Conservation (phyloP, 495 filamentous ascomycete species). For the Penicillium maclennaniae region DNA sequence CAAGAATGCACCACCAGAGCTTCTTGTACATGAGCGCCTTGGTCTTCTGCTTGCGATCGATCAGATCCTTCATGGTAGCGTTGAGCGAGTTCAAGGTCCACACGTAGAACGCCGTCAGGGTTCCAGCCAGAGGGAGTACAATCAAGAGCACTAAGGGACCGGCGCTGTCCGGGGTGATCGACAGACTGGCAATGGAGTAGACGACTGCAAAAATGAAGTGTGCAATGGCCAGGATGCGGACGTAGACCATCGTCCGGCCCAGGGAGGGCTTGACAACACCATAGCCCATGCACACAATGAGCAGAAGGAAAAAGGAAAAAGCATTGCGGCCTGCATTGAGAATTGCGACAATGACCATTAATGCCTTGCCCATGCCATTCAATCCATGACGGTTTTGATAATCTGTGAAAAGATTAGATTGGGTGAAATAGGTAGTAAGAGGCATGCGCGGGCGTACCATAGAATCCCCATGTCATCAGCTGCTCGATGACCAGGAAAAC, state of each 20-base stretch:
- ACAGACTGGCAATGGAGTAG: constrained; percentile 84
- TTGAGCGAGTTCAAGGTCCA: constrained; percentile 98
- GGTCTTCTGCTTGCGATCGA: constrained; percentile 86
- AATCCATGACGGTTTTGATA: constrained; percentile 86
- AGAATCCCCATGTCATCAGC: constrained; percentile 98
- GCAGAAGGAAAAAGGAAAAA: constrained; percentile 96
- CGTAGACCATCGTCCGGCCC: constrained; percentile 89
- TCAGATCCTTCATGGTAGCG: constrained; percentile 89
- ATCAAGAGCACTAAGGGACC: constrained; percentile 93
- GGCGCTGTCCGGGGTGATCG: constrained; percentile 68
- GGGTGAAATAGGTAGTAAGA: background rate
- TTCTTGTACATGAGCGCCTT: constrained; percentile 97
- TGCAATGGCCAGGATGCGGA: constrained; percentile 81
- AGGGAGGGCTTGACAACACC: constrained; percentile 95
- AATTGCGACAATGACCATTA: constrained; percentile 85
- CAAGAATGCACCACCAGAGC: constrained; percentile 96
- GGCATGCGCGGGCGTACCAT: constrained; percentile 40
- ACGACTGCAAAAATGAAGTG: constrained; percentile 96
- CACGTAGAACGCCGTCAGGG: constrained; percentile 94
- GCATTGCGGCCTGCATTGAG: constrained; percentile 93
- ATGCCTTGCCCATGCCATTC: constrained; percentile 70
- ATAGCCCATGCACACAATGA: constrained; percentile 99
- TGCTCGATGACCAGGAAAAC: constrained; percentile 94
- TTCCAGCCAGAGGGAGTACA: constrained; percentile 86
- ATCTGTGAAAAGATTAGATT: constrained; percentile 48